These are phyloP conservation scores for Plasmodium relictum DNA, from an alignment of 169 alveolate species.

Conservation along the genomic window DNA sequence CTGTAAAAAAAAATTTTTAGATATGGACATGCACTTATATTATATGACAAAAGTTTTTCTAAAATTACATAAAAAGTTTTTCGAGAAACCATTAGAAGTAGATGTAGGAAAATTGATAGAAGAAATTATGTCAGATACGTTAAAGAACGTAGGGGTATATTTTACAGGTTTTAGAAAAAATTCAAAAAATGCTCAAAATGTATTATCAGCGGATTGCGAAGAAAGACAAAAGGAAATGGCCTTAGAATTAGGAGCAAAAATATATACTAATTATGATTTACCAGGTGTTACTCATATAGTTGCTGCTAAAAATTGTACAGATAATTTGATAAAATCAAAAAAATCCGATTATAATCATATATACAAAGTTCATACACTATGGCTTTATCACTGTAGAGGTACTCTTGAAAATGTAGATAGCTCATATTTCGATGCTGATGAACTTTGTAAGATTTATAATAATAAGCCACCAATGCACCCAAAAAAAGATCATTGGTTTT, in stretches of 20 bases:
- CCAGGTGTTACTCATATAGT: conserved; percentile 91
- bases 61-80: conserved; percentile 89
- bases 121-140: conserved; percentile 84
- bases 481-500: conserved; percentile 92
- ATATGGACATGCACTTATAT: conserved; percentile 91
- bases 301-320: conserved; percentile 93
- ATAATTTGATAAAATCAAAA: conserved; percentile 88
- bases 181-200: conserved; percentile 85
- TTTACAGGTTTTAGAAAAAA: conserved; percentile 93
- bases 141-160: conserved; percentile 89
- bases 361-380: conserved; percentile 91
- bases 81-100: conserved; percentile 89
- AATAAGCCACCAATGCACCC: conserved; percentile 92
- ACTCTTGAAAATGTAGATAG: conserved; percentile 87
- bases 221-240: conserved; percentile 92
- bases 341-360: conserved; percentile 84
- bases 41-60: conserved; percentile 89
- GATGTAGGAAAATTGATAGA: conserved; percentile 90
- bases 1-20: conserved; percentile 81
- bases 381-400: conserved; percentile 94
- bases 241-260: conserved; percentile 90
- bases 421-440: conserved; percentile 90
- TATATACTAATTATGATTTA: conserved; percentile 85
- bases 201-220: conserved; percentile 91
- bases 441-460: conserved; percentile 88